Percentiles rank a stretch among this genome's conserved stretches.
phyloP scores from a whole-genome alignment of 2,329 filamentous ascomycete species.

The Alternaria alternata region DNA sequence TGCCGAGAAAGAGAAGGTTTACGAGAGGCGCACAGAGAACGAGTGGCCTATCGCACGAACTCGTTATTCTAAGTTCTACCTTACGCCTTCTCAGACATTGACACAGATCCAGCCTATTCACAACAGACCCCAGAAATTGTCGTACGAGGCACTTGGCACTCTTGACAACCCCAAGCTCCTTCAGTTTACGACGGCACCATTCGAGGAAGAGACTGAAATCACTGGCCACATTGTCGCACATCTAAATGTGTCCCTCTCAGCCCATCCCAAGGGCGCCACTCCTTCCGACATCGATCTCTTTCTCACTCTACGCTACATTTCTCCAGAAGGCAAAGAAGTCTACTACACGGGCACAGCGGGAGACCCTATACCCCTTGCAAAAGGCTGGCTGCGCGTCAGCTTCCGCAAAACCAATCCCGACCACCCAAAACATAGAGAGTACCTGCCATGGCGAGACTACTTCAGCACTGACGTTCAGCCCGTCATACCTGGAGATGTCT shows the following conservation, averaged over 20 bases:
- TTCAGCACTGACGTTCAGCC: conserved; percentile 60
- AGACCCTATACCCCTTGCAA: conserved; percentile 68
- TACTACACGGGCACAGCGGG: conserved; percentile 72
- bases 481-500: conserved; percentile 64
- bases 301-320: conserved; percentile 67
- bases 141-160: conserved; percentile 67
- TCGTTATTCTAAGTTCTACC: conserved; percentile 67
- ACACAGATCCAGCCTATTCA: conserved; percentile 41
- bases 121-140: conserved; percentile 54
- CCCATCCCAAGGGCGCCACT: conserved; percentile 49
- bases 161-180: conserved; percentile 63
- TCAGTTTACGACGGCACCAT: conserved; percentile 66
- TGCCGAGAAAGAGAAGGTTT: conserved; percentile 66
- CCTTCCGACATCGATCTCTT: conserved; percentile 70
- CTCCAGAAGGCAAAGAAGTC: conserved; percentile 63
- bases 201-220: conserved; percentile 71
- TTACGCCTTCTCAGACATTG: conserved; percentile 60
- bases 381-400: conserved; percentile 69
- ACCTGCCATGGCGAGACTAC: conserved; percentile 68
- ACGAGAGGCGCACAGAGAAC: conserved; percentile 63
- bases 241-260: conserved; percentile 66
- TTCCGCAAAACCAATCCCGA: conserved; percentile 63
- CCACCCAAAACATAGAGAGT: conserved; percentile 62
- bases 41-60: conserved; percentile 75
- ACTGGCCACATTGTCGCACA: conserved; percentile 73